Conservation (phyloP, 1,284 basidiomycete species). For the Tilletia setariae region DNA sequence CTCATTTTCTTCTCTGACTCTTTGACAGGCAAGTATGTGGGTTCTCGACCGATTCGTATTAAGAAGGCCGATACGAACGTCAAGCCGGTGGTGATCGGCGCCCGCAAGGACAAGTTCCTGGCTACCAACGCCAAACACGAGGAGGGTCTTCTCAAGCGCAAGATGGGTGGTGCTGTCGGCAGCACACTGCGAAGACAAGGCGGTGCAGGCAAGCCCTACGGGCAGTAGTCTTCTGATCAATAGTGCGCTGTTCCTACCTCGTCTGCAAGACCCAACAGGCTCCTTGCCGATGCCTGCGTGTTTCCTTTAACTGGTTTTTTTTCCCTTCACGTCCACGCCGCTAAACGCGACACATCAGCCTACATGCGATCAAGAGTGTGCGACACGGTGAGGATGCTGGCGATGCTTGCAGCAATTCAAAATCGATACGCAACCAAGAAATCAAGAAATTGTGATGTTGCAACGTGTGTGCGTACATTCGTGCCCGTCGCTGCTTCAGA, state of each 20-base stretch:
- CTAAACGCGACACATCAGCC: too few relatives aligned
- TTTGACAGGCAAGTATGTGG: conserved; percentile 44
- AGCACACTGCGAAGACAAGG: conserved; percentile 28
- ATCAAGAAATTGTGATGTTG: too few relatives aligned
- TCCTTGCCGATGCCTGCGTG: too few relatives aligned
- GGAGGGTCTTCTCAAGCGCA: conserved; percentile 32
- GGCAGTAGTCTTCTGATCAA: background rate
- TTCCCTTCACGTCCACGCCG: too few relatives aligned
- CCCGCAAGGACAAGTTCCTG: conserved; percentile 48
- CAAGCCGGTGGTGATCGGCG: conserved; percentile 42
- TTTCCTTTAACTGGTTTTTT: too few relatives aligned
- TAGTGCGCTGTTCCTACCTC: too few relatives aligned
- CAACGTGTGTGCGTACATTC: too few relatives aligned
- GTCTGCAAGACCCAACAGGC: too few relatives aligned
- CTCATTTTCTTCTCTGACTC: background rate
- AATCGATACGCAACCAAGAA: background rate
- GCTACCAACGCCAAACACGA: conserved; percentile 44
- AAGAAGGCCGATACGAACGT: conserved; percentile 49
- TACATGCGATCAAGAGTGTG: background rate
- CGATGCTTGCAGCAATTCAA: background rate
- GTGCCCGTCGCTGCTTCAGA: too few relatives aligned
- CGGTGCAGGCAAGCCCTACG: conserved; percentile 10
- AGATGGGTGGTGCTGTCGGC: conserved; percentile 52
- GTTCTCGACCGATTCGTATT: conserved; percentile 46
- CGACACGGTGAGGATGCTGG: background rate